Evolutionary conservation across 345 rosid genomes (phyloP), one percentile per base, ranked within the genome.

Genomic region (Nephelium lappaceum): DNA sequence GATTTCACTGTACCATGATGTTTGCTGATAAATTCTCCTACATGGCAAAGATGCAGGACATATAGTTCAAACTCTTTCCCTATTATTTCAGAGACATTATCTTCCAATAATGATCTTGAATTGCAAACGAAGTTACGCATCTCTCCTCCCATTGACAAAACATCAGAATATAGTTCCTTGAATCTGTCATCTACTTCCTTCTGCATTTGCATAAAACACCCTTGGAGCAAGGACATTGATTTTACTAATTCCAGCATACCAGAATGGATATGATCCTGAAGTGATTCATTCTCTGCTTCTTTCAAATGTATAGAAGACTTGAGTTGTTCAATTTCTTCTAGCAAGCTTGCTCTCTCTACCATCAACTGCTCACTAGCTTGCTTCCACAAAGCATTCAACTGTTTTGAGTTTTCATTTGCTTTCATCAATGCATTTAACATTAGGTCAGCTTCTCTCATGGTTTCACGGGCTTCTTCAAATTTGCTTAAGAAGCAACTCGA

Each of bases 391-490:
- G 73, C 86, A 81, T 87, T 86, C 81, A 81, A 79, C 73, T 77
- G 79, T 76, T 87, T 92, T 74, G 88, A 84, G 55, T 85, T 85
- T 87, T 89, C 91, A 76, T 92, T 93, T 82, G 83, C 95, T 74
- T 86, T 88, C 74, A 90, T 80, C 85, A 91, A 81, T 71, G 87
- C 90, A 76, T 87, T 89, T 80, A 93, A 79, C 86, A 87, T 85
- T 68, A 79, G 77, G 84, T 91, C 93, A 84, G 95, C 97, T 84
- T 95, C 97, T 80, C 80, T 85, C 89, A 95, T 91, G 79, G 91
- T 89, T 73, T 85, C 86, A 84, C 78, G 88, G 74, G 91, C 89
- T 81, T 86, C 92, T 84, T 93, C 92, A 88, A 90, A 89, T 71
- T 87, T 91, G 58, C 80, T 77, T 15, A 88, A 84, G 91, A 92